Conservation (phyloP, 495 filamentous ascomycete species). For the Penicilliopsis zonata region DNA sequence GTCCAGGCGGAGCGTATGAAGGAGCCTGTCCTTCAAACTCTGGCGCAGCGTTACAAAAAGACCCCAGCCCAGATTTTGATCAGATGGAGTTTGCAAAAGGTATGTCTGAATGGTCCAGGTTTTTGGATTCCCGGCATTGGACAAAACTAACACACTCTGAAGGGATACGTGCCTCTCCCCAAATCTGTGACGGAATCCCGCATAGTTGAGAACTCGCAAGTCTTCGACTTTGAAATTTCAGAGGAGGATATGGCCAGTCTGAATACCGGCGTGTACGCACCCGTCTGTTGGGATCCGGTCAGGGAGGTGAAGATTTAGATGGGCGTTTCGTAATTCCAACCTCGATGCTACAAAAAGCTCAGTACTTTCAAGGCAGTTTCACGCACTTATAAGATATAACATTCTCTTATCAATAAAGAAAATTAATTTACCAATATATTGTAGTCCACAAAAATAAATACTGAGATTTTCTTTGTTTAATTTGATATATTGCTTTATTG, state of each 20-base stretch:
- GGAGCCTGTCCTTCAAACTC: conserved; percentile 44
- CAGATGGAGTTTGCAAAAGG: conserved; percentile 79
- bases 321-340: too few relatives aligned
- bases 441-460: too few relatives aligned
- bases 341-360: too few relatives aligned
- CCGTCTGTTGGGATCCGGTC: conserved; percentile 68
- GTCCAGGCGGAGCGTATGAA: conserved; percentile 55
- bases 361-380: too few relatives aligned
- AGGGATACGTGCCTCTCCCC: conserved; percentile 51
- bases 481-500: too few relatives aligned
- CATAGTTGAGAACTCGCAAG: conserved; percentile 58
- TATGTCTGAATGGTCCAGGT: conserved; percentile 14
- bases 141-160: too few relatives aligned
- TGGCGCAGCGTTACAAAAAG: conserved; percentile 61
- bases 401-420: too few relatives aligned
- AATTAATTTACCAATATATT: too few relatives aligned
- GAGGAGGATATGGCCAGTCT: conserved; percentile 45
- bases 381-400: too few relatives aligned
- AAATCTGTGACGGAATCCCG: conserved; percentile 49
- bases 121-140: conserved; percentile 30
- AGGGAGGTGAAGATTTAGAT: conserved; percentile 12
- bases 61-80: conserved; percentile 68
- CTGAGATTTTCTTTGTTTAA: too few relatives aligned
- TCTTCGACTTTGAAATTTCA: conserved; percentile 73
- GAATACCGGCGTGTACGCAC: conserved; percentile 42